phyloP scores from a whole-genome alignment of 148 eudicot species.

The Gaultheria prostrata region DNA sequence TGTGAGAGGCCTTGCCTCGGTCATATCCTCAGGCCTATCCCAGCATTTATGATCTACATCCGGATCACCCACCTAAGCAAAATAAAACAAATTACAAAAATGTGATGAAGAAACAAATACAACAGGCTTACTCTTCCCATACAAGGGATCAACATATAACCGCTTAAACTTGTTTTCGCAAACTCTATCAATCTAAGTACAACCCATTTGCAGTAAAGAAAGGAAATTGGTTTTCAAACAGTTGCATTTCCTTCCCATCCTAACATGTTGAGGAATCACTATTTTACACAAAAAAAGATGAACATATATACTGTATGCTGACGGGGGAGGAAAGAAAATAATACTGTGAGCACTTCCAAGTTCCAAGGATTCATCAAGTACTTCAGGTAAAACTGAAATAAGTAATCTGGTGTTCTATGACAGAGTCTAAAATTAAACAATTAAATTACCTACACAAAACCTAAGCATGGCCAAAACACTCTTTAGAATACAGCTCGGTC shows the following conservation, averaged over 20 bases:
- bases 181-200: not conserved
- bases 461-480: not conserved
- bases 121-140: not conserved
- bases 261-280: not conserved
- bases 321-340: not conserved
- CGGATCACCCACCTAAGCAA: constrained; percentile 71
- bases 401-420: not conserved
- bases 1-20: constrained; percentile 56
- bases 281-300: not conserved
- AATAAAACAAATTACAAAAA: not conserved
- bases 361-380: constrained; percentile 5
- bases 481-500: not conserved
- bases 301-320: not conserved
- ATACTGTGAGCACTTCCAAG: not conserved
- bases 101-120: not conserved
- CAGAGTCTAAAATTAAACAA: not conserved
- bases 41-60: constrained; percentile 78
- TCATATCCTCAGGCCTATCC: constrained; percentile 87
- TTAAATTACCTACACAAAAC: not conserved
- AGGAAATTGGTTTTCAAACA: not conserved
- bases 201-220: not conserved
- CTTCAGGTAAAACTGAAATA: not conserved
- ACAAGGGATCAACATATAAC: not conserved
- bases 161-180: not conserved
- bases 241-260: not conserved